Base-by-base conservation (phyloP, 306 rosid species). In the Rosa chinensis region DNA sequence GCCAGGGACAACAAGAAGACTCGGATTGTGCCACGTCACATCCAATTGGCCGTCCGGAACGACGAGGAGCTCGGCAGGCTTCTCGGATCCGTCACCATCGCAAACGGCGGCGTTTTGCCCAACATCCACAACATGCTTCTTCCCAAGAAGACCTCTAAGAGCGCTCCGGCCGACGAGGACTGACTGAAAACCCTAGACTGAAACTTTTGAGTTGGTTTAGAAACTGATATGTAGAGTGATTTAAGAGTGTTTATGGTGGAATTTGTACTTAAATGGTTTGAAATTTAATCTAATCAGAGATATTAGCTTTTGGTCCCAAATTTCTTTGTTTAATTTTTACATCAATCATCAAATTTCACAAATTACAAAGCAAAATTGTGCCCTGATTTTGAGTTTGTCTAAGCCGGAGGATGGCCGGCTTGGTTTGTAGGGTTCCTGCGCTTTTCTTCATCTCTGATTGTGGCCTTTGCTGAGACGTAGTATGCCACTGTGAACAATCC, bases 401-500 rank as follows among this genome's bases (percentile, higher is more conserved):
- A 44, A 5, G 44, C 71, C 5, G 25, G 70, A 71, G 48, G 44
- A 39, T 4, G 5, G 48, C 10, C 10, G 0, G 28, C n/a, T 0
- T 39, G 48, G 66, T 61, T 23, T 37, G 16, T 63, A 28, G 79
- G 63, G 48, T 67, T 67, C 21, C 44, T 52, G 14, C 16, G 77
- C 4, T 25, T 66, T 42, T 58, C 81, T 28, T 80, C 84, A 61
- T 91, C 95, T 76, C 63, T 82, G 47, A 2, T 17, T 8, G 85
- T 23, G 5, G 94, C 92, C 0, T 82, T 78, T 74, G 81, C 89
- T 1, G 90, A 90, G 77, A 91, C 78, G 52, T 85, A 88, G 66
- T 88, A 95, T 10, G 81, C 89, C 4, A 91, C 78, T 4, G 81
- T 82, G 74, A 92, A 83, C 59, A 91, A n/a, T 63, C 88, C 96